Evolutionary conservation across 306 rosid genomes (phyloP).

Genomic region (Quercus glauca): DNA sequence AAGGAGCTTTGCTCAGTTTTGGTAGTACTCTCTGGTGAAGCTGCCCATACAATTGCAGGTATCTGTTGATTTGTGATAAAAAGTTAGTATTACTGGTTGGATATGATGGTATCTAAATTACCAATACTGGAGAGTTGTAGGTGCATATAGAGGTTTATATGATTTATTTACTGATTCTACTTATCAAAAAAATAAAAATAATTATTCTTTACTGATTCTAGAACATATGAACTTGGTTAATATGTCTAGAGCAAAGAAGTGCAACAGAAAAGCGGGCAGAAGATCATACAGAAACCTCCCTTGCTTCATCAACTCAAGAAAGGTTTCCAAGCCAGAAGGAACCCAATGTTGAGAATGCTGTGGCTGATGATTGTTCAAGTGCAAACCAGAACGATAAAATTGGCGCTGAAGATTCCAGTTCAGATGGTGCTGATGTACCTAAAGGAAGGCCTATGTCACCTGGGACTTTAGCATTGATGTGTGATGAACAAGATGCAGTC

Average conservation of each 20-base stretch:
- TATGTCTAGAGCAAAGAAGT: slow-evolving; percentile 60
- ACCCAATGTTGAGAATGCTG: slow-evolving; percentile 56
- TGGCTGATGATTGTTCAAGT: slow-evolving; percentile 69
- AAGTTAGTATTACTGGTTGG: not conserved
- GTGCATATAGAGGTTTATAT: not conserved
- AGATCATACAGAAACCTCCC: slow-evolving; percentile 61
- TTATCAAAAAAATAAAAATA: too few species aligned
- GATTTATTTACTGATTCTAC: not conserved
- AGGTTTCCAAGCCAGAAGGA: slow-evolving; percentile 56
- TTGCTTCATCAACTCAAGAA: slow-evolving; percentile 69
- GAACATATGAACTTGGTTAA: slow-evolving; percentile 7
- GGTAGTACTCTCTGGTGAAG: slow-evolving; percentile 82
- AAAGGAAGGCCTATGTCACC: slow-evolving; percentile 95
- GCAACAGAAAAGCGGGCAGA: slow-evolving; percentile 52
- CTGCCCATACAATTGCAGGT: slow-evolving; percentile 84
- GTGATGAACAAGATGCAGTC: slow-evolving; percentile 91
- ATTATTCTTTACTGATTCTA: not conserved
- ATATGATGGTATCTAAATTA: not conserved
- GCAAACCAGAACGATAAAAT: slow-evolving; percentile 69
- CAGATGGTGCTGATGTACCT: slow-evolving; percentile 65
- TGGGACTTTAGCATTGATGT: slow-evolving; percentile 97
- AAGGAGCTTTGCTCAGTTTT: slow-evolving; percentile 95
- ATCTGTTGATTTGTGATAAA: slow-evolving; percentile 16
- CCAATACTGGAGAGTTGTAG: not conserved
- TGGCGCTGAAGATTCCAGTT: slow-evolving; percentile 62